Evolutionary conservation across 2,329 filamentous ascomycete genomes (phyloP).

Genomic region (Penicillium sp.): DNA sequence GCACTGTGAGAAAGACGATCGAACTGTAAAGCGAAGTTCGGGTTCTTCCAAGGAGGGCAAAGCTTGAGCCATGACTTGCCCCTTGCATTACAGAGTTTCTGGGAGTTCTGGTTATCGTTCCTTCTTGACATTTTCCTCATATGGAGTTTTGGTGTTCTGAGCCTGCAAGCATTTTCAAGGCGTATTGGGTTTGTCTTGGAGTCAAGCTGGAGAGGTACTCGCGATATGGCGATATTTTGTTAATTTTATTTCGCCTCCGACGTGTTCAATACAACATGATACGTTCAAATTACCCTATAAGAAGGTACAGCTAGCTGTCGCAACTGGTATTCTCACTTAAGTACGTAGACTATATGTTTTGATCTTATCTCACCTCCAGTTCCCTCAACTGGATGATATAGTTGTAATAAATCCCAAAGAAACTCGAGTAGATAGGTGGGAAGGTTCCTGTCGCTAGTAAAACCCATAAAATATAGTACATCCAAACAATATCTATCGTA

Average conservation of each 20-base stretch:
- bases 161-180: constrained; percentile 17
- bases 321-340: background rate
- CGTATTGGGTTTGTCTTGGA: constrained; percentile 8
- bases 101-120: constrained; percentile 22
- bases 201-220: constrained; percentile 14
- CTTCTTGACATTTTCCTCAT: constrained; percentile 7
- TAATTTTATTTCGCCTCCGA: constrained; percentile 16
- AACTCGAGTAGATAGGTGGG: background rate
- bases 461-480: constrained; percentile 26
- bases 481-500: constrained; percentile 22
- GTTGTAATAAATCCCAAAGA: background rate
- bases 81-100: constrained; percentile 13
- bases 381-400: background rate
- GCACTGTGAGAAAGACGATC: constrained; percentile 68
- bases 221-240: constrained; percentile 19
- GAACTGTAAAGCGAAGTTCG: constrained; percentile 44
- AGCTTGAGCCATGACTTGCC: constrained; percentile 21
- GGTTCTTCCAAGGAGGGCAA: constrained; percentile 36
- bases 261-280: background rate
- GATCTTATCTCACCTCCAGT: background rate
- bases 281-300: background rate
- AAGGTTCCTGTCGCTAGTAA: background rate
- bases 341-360: background rate
- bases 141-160: constrained; percentile 16
- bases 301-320: background rate